Evolutionary conservation across 345 rosid species (phyloP), one percentile per base, ranked within the genome.

Genomic region (Melaleuca quinquenervia): DNA sequence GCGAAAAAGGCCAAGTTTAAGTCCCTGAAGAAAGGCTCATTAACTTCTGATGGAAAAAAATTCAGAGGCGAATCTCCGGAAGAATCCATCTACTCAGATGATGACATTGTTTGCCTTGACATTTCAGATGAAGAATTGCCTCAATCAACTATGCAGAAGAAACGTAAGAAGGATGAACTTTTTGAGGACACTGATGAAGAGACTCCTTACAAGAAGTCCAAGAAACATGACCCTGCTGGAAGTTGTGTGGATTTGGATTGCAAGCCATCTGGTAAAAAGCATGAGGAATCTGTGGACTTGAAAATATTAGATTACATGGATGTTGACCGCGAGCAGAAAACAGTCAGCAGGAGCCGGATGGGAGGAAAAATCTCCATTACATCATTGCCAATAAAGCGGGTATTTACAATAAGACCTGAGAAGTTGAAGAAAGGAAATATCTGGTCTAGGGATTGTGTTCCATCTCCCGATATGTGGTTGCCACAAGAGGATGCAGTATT

Each of bases 401-500:
- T 94, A 82, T 89, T 96, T 84, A 91, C 88, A 91, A 94, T 98
- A 91, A 96, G 92, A 91, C 94, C 96, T 20, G 99, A 98, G 93
- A 98, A 95, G 91, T 89, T 95, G 74, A 98, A 93, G 90, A 98
- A 94, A 88, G 98, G 98, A 58, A 96, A 95, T 90, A 87, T 95
- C 85, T 96, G 98, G 98, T 95, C 97, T 18, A 96, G 94, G 88
- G 99, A 96, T 85, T 95, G 96, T 91, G 96, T 95, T 89, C 97
- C 99, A 78, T 91, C 90, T 36, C 98, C 99, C 87, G 99, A 95
- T 92, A 90, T 90, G 86, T 98, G 99, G 99, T 90, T 92, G 91
- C 92, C 99, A 49, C 99, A 93, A 89, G 99, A 98, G 92, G 99
- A 98, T 92, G 99, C 99, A 84, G 86, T 96, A 89, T 91, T 98